These are phyloP conservation scores for Astrothelium subdiscretum DNA, from an alignment of 495 filamentous ascomycete species.

Conservation along the genomic window DNA sequence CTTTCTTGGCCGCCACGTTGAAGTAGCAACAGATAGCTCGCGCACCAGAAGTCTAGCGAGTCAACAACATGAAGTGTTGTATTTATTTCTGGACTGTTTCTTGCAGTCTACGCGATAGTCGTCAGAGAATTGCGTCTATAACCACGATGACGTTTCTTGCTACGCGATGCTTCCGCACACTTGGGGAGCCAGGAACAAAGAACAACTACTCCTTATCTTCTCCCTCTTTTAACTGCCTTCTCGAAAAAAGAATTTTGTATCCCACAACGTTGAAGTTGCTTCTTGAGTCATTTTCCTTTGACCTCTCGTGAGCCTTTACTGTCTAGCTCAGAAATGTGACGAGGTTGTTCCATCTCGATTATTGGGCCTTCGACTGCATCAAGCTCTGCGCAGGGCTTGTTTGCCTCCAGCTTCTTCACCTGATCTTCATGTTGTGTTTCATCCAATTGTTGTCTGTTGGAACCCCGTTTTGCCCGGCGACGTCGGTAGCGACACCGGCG, in stretches of 20 bases:
- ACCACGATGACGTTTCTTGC: too few relatives aligned
- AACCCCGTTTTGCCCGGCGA: not conserved
- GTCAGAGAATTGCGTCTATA: too few relatives aligned
- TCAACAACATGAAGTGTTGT: too few relatives aligned
- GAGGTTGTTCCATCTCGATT: not conserved
- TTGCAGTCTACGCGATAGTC: too few relatives aligned
- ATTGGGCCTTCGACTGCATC: not conserved
- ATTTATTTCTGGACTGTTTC: too few relatives aligned
- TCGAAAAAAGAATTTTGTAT: not conserved
- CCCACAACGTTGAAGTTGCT: not conserved
- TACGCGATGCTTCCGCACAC: too few relatives aligned
- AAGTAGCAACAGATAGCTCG: too few relatives aligned
- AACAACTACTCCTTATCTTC: too few relatives aligned
- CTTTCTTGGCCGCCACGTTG: too few relatives aligned
- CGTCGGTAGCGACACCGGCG: not conserved
- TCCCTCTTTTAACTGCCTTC: not conserved
- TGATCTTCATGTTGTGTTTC: not conserved
- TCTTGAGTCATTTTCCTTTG: not conserved
- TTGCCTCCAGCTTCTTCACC: not conserved
- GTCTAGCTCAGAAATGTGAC: not conserved
- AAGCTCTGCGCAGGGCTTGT: not conserved
- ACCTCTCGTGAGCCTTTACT: not conserved
- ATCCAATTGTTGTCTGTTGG: not conserved
- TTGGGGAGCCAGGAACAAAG: too few relatives aligned
- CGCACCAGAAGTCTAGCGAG: too few relatives aligned